These are phyloP conservation scores for Geum urbanum DNA, from an alignment of 306 rosid species.

Conservation along the genomic window DNA sequence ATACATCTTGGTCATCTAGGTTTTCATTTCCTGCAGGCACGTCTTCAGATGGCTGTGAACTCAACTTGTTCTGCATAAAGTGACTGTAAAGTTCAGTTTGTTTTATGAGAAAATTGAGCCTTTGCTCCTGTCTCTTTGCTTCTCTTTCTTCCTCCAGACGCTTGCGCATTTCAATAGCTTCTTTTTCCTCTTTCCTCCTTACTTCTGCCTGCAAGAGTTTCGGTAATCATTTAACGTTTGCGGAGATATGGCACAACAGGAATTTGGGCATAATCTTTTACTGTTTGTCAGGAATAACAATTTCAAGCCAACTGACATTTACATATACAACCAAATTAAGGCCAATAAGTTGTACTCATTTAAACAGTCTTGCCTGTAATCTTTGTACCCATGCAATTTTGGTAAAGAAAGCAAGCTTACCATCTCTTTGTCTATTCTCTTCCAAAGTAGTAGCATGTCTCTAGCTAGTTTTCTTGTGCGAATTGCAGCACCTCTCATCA, in stretches of 20 bases:
- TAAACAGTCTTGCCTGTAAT: background rate
- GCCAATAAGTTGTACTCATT: constrained; percentile 1
- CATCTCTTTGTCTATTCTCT: constrained; percentile 94
- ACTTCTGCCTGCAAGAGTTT: constrained; percentile 65
- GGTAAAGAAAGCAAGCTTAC: constrained; percentile 38
- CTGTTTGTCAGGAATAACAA: background rate
- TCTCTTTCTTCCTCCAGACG: constrained; percentile 96
- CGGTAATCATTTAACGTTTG: background rate
- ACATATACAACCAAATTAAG: background rate
- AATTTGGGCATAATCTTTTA: background rate
- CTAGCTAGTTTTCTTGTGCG: constrained; percentile 92
- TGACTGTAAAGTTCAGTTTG: constrained; percentile 98
- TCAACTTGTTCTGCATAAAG: constrained; percentile 96
- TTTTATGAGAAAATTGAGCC: constrained; percentile 95
- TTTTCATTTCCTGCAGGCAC: constrained; percentile 48
- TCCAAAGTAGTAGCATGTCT: constrained; percentile 90
- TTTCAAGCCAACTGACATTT: constrained; percentile 3
- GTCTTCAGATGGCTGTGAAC: constrained; percentile 60
- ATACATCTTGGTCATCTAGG: constrained; percentile 45
- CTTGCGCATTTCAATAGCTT: constrained; percentile 95
- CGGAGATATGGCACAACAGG: background rate
- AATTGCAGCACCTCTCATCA: constrained; percentile 66
- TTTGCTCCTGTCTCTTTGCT: constrained; percentile 97
- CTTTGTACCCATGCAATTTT: constrained; percentile 16
- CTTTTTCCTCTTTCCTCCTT: constrained; percentile 89